Evolutionary conservation across 768 basidiomycete genomes (phyloP).

Genomic region (Leccinum broughii): DNA sequence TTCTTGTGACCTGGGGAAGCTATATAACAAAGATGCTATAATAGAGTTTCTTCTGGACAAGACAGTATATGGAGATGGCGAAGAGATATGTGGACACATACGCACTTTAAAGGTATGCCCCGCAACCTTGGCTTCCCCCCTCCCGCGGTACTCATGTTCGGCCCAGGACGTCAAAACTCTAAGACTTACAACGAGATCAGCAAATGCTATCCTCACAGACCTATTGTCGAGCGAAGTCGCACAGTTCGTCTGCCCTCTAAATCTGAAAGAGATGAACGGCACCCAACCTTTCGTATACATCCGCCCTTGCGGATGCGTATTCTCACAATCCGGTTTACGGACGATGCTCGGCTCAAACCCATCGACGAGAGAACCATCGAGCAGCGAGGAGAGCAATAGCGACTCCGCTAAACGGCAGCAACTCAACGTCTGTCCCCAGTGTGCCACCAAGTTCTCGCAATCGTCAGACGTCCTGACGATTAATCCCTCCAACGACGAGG

Average conservation of each 20-base stretch:
- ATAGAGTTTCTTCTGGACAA: slow-evolving; percentile 88
- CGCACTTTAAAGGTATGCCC: slow-evolving; percentile 79
- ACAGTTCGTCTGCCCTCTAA: slow-evolving; percentile 88
- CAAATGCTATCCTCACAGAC: slow-evolving; percentile 38
- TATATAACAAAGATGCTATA: slow-evolving; percentile 95
- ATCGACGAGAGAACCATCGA: slow-evolving; percentile 23
- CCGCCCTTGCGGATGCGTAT: slow-evolving; percentile 84
- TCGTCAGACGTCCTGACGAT: slow-evolving; percentile 56
- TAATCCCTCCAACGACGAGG: slow-evolving; percentile 72
- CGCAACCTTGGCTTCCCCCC: not conserved
- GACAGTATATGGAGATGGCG: slow-evolving; percentile 85
- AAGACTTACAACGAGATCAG: slow-evolving; percentile 74
- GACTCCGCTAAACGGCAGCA: slow-evolving; percentile 26
- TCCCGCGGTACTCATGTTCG: not conserved
- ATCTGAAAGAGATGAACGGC: slow-evolving; percentile 95
- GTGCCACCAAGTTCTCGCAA: slow-evolving; percentile 66
- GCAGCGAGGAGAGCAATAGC: slow-evolving; percentile 31
- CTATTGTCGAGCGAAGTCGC: slow-evolving; percentile 48
- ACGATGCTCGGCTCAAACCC: slow-evolving; percentile 43
- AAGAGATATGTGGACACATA: slow-evolving; percentile 90
- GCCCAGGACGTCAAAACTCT: slow-evolving; percentile 82
- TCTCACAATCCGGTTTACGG: slow-evolving; percentile 81
- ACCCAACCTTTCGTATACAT: slow-evolving; percentile 85
- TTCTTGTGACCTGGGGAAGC: slow-evolving; percentile 86
- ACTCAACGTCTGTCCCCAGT: slow-evolving; percentile 74